Conservation (phyloP, 192 early-diverging fungal genomes). For the Coemansia sp. region DNA sequence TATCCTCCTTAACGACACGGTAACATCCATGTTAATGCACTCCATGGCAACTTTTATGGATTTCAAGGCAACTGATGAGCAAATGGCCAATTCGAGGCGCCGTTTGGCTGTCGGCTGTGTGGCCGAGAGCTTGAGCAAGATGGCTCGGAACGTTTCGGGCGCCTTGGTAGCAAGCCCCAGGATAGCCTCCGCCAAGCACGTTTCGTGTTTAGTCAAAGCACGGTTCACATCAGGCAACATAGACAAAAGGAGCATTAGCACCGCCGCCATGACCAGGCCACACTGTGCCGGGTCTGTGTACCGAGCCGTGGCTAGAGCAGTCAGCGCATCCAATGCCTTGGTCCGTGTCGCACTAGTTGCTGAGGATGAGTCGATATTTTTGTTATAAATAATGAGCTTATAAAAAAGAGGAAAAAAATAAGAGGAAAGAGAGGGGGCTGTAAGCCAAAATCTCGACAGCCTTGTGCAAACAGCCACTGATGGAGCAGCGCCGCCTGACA, state of each 20-base stretch:
- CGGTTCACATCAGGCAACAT: slow-evolving; percentile 17
- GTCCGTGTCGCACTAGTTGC: not conserved
- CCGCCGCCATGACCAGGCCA: slow-evolving; percentile 18
- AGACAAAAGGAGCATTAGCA: slow-evolving; percentile 39
- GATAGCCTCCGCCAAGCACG: slow-evolving; percentile 18
- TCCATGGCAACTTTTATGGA: no score
- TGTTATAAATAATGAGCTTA: no score
- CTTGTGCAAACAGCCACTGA: slow-evolving; percentile 18
- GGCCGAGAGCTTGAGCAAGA: slow-evolving; percentile 22
- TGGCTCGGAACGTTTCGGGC: slow-evolving; percentile 15
- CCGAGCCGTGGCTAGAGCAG: slow-evolving; percentile 8
- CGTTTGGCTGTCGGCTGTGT: slow-evolving; percentile 28
- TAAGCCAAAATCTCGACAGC: no score
- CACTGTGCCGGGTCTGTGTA: not conserved
- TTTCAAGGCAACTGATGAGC: no score
- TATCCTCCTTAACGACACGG: no score
- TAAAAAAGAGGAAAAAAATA: no score
- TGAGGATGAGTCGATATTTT: not conserved
- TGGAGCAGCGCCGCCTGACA: not conserved
- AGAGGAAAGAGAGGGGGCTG: no score
- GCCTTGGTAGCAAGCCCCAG: slow-evolving; percentile 18
- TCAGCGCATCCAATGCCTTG: slow-evolving; percentile 4
- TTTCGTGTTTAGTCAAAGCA: not conserved
- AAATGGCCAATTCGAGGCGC: slow-evolving; percentile 26
- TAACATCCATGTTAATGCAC: no score